Evolutionary conservation across 352 stramenopile species (phyloP), one percentile per base, ranked within the genome.

Genomic region (Phytophthora cajani): DNA sequence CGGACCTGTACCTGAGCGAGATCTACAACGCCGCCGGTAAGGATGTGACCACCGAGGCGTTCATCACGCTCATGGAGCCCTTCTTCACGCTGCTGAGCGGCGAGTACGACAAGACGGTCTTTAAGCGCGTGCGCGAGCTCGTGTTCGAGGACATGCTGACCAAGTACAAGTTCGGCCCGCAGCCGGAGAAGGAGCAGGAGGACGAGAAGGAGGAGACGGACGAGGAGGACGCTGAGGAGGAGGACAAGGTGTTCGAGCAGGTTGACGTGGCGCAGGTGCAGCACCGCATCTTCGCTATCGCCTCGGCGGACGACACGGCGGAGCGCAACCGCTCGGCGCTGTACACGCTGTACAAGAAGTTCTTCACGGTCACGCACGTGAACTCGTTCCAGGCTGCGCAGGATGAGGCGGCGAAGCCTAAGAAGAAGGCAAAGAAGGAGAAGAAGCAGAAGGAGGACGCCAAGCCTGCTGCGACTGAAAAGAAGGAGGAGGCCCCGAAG

Each of bases 291-390:
- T 93, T 95, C 54, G 61, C 68, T 5, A 89, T 95, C 66, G 88
- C 87, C 1, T 88, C 88, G 17, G 86, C 85, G 42, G 84, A 93
- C 60, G 87, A 85, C 50, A 94, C 87, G 38, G 78, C 79, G 0
- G 88, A 95, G 68, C 85, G 88, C 52, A 95, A 95, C 79, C 88
- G 88, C 21, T 79, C 79, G 32, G 77, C 80, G 14, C 76, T 95
- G 5, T 95, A 95, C 78, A 84, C 88, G 21, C 58, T 95, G 58
- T 93, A 94, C 76, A 80, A 80, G 56, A 83, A 90, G 58, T 93
- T 92, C 46, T 91, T 87, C 58, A 62, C 67, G 19, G 38, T 85
- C 32, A 95, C 88, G 52, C 85, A 93, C 51, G 64, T 93, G 12
- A 85, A 95, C 64, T 94, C 88, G 58, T 79, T 93, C 64, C 86